Percentiles rank a stretch among this genome's conserved stretches.
These are phyloP conservation scores for Glycyrrhiza uralensis DNA, from an alignment of 306 rosid genomes.

Conservation along the genomic window DNA sequence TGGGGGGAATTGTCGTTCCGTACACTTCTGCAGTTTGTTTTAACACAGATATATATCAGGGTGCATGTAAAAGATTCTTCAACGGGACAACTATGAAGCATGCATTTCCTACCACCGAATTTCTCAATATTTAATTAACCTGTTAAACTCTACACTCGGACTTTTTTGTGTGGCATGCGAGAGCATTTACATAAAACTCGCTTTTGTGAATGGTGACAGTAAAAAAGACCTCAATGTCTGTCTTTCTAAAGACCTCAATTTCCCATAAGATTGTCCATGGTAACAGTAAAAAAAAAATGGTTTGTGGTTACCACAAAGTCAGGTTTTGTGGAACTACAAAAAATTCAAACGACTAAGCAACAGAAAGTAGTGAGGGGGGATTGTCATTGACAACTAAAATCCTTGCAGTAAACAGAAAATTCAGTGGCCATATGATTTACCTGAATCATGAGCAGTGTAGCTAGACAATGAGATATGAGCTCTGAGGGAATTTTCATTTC, in stretches of 20 bases:
- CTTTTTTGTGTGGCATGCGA: not conserved
- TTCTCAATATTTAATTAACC: constrained; percentile 16
- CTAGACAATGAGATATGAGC: constrained; percentile 78
- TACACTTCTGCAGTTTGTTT: constrained; percentile 77
- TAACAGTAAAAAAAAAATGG: not conserved
- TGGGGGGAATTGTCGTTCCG: constrained; percentile 91
- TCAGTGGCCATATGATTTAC: constrained; percentile 34
- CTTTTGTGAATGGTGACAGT: not conserved
- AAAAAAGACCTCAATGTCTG: too few relatives aligned
- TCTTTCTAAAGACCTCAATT: too few relatives aligned
- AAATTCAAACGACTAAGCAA: constrained; percentile 14
- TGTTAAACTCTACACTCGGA: not conserved
- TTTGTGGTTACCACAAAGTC: not conserved
- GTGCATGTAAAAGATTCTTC: constrained; percentile 11
- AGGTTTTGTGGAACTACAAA: not conserved
- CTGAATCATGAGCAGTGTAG: constrained; percentile 88
- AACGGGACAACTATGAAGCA: not conserved
- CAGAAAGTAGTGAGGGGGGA: not conserved
- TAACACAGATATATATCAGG: constrained; percentile 10
- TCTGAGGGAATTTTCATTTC: constrained; percentile 73
- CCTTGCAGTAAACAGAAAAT: constrained; percentile 9
- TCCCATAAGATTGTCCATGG: not conserved
- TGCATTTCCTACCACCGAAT: not conserved
- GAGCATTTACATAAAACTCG: not conserved
- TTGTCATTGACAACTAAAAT: constrained; percentile 9